Conservation (phyloP, 164 flowering plant genomes). For the Cinnamomum micranthum region DNA sequence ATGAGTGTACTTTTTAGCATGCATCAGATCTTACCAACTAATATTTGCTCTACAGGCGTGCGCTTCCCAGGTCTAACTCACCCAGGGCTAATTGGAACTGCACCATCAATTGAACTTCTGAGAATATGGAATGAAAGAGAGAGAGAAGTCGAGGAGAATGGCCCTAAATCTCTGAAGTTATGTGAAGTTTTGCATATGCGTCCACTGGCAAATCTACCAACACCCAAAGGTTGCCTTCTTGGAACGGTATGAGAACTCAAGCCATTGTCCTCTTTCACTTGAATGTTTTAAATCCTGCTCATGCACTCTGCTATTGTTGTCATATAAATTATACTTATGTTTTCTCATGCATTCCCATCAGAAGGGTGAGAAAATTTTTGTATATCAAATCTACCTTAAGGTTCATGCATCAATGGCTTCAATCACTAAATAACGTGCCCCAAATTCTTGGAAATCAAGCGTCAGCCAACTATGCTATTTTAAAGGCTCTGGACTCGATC, state of each 20-base stretch:
- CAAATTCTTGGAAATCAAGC: too few species aligned
- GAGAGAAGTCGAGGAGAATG: constrained; percentile 61
- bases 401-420: too few species aligned
- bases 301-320: too few species aligned
- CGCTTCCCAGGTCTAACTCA: constrained; percentile 91
- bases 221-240: constrained; percentile 69
- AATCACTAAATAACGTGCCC: too few species aligned
- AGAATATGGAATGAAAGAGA: constrained; percentile 89
- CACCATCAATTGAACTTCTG: constrained; percentile 88
- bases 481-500: too few species aligned
- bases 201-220: constrained; percentile 82
- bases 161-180: constrained; percentile 55
- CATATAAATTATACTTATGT: too few species aligned
- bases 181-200: constrained; percentile 83
- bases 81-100: constrained; percentile 91
- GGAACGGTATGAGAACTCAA: constrained; percentile 52
- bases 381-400: too few species aligned
- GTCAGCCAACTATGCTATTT: too few species aligned
- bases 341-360: too few species aligned
- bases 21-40: not conserved
- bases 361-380: too few species aligned
- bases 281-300: too few species aligned
- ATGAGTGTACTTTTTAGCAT: not conserved
- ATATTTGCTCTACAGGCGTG: constrained; percentile 47
- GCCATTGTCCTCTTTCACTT: too few species aligned